Evolutionary conservation across 192 early-diverging fungal species (phyloP), one percentile per base, ranked within the genome.

Genomic region (Coemansia sp.): DNA sequence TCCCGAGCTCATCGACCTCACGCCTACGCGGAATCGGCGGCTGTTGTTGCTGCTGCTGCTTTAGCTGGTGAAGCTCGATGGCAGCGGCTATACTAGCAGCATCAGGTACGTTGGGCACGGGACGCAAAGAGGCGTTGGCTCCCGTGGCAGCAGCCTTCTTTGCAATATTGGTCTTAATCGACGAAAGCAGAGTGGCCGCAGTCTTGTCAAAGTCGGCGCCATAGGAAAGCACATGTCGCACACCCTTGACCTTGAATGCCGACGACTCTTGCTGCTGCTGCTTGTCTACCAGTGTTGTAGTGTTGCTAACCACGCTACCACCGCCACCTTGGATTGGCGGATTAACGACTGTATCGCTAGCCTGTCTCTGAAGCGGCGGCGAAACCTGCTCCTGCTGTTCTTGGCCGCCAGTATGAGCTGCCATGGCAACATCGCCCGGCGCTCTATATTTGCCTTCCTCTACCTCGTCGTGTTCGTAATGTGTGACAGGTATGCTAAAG

Each of bases 181-280:
- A 79, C 46, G 82, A 85, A 0, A 85, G 71, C 62, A 85, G 59
- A 12, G 77, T 74, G 0, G 82, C 82, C 1, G 82, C 82, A 10
- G 77, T 79, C 67, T 77, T 76, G 69, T 85, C 82, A 55, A 85
- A 79, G 27, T 85, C 82, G 1, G 74, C 69, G 9, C 78, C 77
- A 27, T 74, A 77, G 18, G 82, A 77, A 3, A 79, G 65, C 57
- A 85, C 75, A n/a, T 79, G 82, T 2, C 82, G 77, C 46, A 85
- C 75, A 12, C 77, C 82, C 72, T 76, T 85, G 43, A 85, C 69
- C 42, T 68, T 76, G 71, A 85, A 85, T 1, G 71, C 67, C 2
- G 76, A 62, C 34, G 77, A 82, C 24, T 47, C 44, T 33, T 64
- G 38, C 36, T 61, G 59, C 8, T 55, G 66, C 22, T 65, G 72